Evolutionary conservation across 768 basidiomycete species (phyloP).

Genomic region (Suillus variegatus): DNA sequence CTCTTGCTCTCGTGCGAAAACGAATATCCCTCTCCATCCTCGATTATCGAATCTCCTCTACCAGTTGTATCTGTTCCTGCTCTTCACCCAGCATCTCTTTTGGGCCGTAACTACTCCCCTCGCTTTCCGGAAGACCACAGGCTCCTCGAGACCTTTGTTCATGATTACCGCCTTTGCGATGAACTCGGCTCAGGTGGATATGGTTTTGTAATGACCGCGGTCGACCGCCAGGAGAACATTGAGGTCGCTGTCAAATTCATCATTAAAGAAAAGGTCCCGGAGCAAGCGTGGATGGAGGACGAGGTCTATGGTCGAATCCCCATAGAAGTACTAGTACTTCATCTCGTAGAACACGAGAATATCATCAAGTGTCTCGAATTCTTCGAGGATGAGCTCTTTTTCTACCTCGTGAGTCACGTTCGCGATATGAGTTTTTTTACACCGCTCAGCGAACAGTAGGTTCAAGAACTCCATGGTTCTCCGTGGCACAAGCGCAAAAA

Average conservation of each 20-base stretch:
- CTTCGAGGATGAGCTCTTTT: conserved; percentile 82
- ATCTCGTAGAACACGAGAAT: conserved; percentile 71
- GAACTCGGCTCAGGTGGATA: conserved; percentile 92
- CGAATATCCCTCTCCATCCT: conserved; percentile 7
- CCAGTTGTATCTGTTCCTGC: conserved; percentile 2
- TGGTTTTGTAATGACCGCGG: conserved; percentile 91
- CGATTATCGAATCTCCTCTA: conserved; percentile 8
- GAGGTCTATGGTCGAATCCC: conserved; percentile 66
- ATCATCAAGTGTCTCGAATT: conserved; percentile 84
- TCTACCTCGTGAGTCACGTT: conserved; percentile 71
- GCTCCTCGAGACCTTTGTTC: conserved; percentile 62
- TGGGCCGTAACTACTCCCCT: conserved; percentile 37
- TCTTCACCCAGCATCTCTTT: conserved; percentile 14
- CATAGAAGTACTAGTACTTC: conserved; percentile 78
- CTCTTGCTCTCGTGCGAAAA: conserved; percentile 26
- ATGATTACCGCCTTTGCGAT: conserved; percentile 62
- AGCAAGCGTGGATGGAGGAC: conserved; percentile 57
- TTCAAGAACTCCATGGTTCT: conserved; percentile 90
- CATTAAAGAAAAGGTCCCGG: conserved; percentile 68
- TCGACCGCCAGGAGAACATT: conserved; percentile 52
- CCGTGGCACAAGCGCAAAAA: conserved; percentile 69
- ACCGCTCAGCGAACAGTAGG: conserved; percentile 40
- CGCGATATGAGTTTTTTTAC: conserved; percentile 2
- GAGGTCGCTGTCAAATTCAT: conserved; percentile 97
- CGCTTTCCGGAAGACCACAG: conserved; percentile 63